phyloP scores from a whole-genome alignment of 2,329 filamentous ascomycete genomes.

The Microascus cirrosus region DNA sequence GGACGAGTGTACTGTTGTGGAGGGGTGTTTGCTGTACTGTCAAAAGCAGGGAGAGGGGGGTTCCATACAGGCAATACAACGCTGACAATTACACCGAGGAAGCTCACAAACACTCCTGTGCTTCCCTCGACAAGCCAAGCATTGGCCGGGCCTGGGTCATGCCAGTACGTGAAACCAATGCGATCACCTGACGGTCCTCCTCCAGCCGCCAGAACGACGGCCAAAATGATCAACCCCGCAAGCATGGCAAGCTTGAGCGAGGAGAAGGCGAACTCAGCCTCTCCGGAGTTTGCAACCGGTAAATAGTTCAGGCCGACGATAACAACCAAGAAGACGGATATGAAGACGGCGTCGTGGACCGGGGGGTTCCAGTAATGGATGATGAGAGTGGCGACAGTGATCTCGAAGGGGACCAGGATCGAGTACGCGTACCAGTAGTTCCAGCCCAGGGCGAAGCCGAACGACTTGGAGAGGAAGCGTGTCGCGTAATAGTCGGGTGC shows the following conservation, averaged over 20 bases:
- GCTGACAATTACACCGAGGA: slow-evolving; percentile 17
- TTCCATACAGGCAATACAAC: slow-evolving; percentile 12
- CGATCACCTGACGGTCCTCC: slow-evolving; percentile 32
- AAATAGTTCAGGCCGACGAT: slow-evolving; percentile 10
- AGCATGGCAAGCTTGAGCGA: slow-evolving; percentile 39
- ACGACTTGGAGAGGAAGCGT: slow-evolving; percentile 15
- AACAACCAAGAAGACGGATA: slow-evolving; percentile 9
- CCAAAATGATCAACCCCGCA: slow-evolving; percentile 35
- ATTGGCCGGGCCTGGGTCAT: slow-evolving; percentile 18
- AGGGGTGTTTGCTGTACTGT: too few species aligned
- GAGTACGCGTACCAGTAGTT: slow-evolving; percentile 26
- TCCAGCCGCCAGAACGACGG: slow-evolving; percentile 33
- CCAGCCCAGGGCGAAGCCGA: slow-evolving; percentile 27
- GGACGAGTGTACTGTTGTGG: too few species aligned
- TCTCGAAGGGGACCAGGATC: slow-evolving; percentile 9
- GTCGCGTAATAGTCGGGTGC: neutral
- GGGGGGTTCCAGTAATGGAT: slow-evolving; percentile 12
- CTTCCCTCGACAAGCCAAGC: slow-evolving; percentile 24
- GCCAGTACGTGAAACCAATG: slow-evolving; percentile 30
- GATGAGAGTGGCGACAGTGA: slow-evolving; percentile 10
- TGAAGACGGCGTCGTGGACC: slow-evolving; percentile 9
- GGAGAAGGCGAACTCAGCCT: slow-evolving; percentile 40
- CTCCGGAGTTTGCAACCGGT: slow-evolving; percentile 34
- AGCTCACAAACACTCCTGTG: slow-evolving; percentile 46
- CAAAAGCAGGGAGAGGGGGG: neutral